Evolutionary conservation across 768 basidiomycete species (phyloP).

Genomic region (Vishniacozyma victoriae): DNA sequence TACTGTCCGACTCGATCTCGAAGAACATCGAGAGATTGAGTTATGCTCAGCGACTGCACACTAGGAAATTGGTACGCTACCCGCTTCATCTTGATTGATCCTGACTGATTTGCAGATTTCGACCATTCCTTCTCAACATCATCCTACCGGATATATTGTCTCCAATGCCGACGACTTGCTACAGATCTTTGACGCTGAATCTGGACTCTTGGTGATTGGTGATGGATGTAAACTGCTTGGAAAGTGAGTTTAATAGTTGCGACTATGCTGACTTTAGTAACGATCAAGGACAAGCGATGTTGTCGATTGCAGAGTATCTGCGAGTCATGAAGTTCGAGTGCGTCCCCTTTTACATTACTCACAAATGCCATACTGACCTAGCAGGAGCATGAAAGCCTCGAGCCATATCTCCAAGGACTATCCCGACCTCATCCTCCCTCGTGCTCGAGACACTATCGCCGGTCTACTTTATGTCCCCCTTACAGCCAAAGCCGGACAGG

Average conservation of each 20-base stretch:
- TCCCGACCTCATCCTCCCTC: constrained; percentile 57
- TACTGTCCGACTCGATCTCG: constrained; percentile 72
- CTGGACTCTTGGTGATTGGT: constrained; percentile 52
- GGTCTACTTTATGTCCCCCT: constrained; percentile 67
- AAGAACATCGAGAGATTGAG: constrained; percentile 71
- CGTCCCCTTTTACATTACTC: constrained; percentile 46
- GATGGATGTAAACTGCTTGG: constrained; percentile 61
- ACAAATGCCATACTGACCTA: background rate
- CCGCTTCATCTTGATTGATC: background rate
- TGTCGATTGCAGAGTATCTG: constrained; percentile 70
- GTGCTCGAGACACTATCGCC: constrained; percentile 55
- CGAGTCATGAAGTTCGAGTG: constrained; percentile 63
- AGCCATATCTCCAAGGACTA: constrained; percentile 62
- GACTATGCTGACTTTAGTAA: constrained; percentile 1
- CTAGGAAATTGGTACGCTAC: constrained; percentile 62
- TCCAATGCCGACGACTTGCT: constrained; percentile 73
- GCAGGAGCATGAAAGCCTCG: constrained; percentile 62
- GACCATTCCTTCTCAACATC: constrained; percentile 60
- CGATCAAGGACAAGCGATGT: constrained; percentile 64
- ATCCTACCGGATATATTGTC: constrained; percentile 70
- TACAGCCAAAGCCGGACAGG: constrained; percentile 56
- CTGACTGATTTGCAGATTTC: constrained; percentile 56
- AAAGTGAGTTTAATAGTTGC: constrained; percentile 1
- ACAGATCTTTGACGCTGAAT: constrained; percentile 60
- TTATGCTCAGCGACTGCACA: constrained; percentile 68